Conservation (phyloP, 2,329 filamentous ascomycete genomes). For the Cladophialophora bantiana region DNA sequence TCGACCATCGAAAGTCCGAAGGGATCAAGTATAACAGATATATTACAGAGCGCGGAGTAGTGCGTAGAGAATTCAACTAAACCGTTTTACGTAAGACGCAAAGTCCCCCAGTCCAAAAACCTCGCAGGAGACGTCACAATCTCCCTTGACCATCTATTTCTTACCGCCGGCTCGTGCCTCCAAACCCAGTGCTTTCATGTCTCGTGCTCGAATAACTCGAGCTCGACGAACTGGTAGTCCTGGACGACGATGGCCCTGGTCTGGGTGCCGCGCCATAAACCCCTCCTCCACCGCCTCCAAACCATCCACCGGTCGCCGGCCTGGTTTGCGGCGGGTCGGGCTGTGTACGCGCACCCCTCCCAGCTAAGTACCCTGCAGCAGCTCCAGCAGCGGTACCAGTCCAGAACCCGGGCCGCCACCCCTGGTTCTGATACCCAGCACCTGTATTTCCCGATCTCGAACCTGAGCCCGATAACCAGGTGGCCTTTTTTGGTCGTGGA, state of each 20-base stretch:
- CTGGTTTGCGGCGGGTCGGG: constrained; percentile 31
- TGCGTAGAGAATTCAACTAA: neutral
- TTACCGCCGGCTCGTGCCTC: constrained; percentile 52
- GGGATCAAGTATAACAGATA: neutral
- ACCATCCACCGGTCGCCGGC: constrained; percentile 28
- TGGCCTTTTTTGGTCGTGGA: constrained; percentile 49
- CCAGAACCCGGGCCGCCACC: constrained; percentile 58
- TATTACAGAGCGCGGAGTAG: neutral
- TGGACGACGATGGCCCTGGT: constrained; percentile 41
- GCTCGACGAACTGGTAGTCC: constrained; percentile 31
- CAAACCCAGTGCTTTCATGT: constrained; percentile 54
- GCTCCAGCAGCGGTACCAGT: constrained; percentile 53
- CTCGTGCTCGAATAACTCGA: constrained; percentile 44
- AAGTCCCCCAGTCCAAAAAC: neutral
- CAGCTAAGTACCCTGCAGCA: constrained; percentile 52
- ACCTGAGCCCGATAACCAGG: constrained; percentile 39
- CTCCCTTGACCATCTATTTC: constrained; percentile 1
- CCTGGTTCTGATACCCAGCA: constrained; percentile 34
- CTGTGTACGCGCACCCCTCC: constrained; percentile 43
- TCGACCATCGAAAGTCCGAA: neutral
- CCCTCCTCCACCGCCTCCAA: constrained; percentile 42
- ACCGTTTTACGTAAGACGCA: neutral
- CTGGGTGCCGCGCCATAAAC: constrained; percentile 29
- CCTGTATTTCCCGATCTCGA: constrained; percentile 18
- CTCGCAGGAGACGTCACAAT: neutral